These are phyloP conservation scores for Phaeodactylum tricornutum DNA, from an alignment of 108 stramenopile species.

Conservation along the genomic window DNA sequence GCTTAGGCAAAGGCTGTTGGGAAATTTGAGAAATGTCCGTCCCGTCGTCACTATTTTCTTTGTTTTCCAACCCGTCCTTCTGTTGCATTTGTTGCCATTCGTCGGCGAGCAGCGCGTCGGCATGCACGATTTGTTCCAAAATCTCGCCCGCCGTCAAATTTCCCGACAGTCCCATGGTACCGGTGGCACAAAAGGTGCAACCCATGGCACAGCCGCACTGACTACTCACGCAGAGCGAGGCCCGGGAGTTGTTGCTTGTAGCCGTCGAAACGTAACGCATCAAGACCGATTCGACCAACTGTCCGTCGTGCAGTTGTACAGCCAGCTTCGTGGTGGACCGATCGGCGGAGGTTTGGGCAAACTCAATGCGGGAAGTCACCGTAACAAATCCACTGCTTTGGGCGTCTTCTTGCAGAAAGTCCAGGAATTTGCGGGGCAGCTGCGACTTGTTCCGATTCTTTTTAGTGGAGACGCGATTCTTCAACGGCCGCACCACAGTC, in stretches of 20 bases:
- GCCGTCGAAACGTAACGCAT: conserved; percentile 67
- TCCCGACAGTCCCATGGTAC: conserved; percentile 86
- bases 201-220: conserved; percentile 99
- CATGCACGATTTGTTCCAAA: conserved; percentile 89
- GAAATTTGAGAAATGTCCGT: conserved; percentile 5
- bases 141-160: conserved; percentile 88
- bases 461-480: conserved; percentile 31
- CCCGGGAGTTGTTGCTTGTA: conserved; percentile 25
- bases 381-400: conserved; percentile 65
- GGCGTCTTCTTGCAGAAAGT: conserved; percentile 50
- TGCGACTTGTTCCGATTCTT: conserved; percentile 44
- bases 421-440: conserved; percentile 48
- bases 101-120: conserved; percentile 43
- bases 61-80: conserved; percentile 11
- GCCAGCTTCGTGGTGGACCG: conserved; percentile 74
- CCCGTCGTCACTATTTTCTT: conserved; percentile 11
- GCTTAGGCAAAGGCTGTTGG: no score
- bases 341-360: conserved; percentile 44
- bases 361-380: conserved; percentile 40
- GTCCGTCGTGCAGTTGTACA: conserved; percentile 68
- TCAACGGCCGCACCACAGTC: conserved; percentile 19
- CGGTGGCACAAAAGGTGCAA: conserved; percentile 96
- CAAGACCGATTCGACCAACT: conserved; percentile 81
- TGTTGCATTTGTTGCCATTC: conserved; percentile 20
- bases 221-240: conserved; percentile 84